Conservation (phyloP, 345 rosid genomes). For the Camelina sativa region DNA sequence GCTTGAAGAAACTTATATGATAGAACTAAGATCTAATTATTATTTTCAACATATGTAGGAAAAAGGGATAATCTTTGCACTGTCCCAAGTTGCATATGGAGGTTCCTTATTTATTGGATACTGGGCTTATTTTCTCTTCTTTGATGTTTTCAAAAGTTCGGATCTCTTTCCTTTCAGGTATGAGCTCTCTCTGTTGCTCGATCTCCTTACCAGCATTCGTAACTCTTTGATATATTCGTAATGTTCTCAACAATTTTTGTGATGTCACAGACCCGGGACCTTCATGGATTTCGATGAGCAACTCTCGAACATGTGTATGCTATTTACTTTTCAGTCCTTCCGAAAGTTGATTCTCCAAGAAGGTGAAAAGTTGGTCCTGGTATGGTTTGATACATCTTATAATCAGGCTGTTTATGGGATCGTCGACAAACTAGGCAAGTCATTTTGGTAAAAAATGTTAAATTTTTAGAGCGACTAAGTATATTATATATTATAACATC, state of each 20-base stretch:
- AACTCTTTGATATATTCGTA: conserved; percentile 15
- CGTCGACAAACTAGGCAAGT: conserved; percentile 86
- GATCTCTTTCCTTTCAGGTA: conserved; percentile 92
- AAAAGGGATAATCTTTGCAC: conserved; percentile 64
- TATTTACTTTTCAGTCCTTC: conserved; percentile 86
- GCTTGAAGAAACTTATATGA: neutral
- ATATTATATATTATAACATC: neutral
- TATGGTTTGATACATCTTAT: conserved; percentile 93
- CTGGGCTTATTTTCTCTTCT: conserved; percentile 82
- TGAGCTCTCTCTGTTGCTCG: conserved; percentile 24
- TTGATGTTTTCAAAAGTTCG: conserved; percentile 49
- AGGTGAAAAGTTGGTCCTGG: conserved; percentile 95
- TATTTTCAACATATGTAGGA: conserved; percentile 53
- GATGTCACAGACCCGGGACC: conserved; percentile 59
- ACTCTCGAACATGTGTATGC: conserved; percentile 80
- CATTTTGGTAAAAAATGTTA: neutral
- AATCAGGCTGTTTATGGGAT: conserved; percentile 97
- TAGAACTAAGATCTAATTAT: neutral
- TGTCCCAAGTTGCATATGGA: conserved; percentile 88
- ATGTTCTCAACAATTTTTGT: conserved; percentile 10
- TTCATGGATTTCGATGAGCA: conserved; percentile 63
- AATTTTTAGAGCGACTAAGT: neutral
- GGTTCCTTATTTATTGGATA: conserved; percentile 74
- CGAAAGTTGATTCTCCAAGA: conserved; percentile 92
- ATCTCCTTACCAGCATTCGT: neutral